A percentile compares a stretch with the other conserved stretches of the same genome.
phyloP scores from a whole-genome alignment of 2,329 filamentous ascomycete genomes.

The Trichoderma polysporum region DNA sequence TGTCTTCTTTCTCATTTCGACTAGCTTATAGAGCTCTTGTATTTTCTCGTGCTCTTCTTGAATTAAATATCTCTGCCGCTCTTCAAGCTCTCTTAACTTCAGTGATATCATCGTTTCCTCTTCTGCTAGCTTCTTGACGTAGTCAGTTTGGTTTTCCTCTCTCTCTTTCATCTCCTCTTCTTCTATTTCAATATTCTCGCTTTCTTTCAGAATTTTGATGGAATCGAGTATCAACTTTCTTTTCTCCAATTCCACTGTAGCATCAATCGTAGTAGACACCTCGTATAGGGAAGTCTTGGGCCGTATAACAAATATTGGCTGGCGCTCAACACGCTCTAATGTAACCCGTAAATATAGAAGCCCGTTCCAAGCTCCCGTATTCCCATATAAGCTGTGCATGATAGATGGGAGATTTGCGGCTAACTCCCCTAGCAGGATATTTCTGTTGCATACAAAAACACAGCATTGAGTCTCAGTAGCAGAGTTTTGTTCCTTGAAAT shows the following conservation, averaged over 20 bases:
- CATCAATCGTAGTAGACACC: slow-evolving; percentile 2
- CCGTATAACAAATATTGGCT: slow-evolving; percentile 7
- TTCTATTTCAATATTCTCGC: neutral
- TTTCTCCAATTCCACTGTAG: neutral
- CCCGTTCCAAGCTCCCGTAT: slow-evolving; percentile 9
- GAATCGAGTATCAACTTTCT: neutral
- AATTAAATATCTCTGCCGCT: neutral
- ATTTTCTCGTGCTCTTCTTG: neutral
- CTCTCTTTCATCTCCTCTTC: neutral
- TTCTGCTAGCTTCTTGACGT: neutral
- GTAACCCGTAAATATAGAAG: neutral
- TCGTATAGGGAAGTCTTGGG: neutral
- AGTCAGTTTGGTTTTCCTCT: too few species aligned
- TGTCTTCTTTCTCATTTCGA: neutral
- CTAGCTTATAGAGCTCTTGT: neutral
- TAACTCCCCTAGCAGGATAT: neutral
- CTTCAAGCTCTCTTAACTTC: neutral
- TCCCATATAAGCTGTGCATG: neutral
- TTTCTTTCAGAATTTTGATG: neutral
- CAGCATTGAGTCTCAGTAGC: neutral
- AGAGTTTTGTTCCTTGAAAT: neutral
- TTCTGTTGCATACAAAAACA: slow-evolving; percentile 6
- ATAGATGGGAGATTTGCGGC: neutral
- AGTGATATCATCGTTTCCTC: neutral
- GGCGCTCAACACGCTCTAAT: neutral